These are phyloP conservation scores for Musa itinerans DNA, from an alignment of 176 grass and related monocot genomes.

Conservation along the genomic window DNA sequence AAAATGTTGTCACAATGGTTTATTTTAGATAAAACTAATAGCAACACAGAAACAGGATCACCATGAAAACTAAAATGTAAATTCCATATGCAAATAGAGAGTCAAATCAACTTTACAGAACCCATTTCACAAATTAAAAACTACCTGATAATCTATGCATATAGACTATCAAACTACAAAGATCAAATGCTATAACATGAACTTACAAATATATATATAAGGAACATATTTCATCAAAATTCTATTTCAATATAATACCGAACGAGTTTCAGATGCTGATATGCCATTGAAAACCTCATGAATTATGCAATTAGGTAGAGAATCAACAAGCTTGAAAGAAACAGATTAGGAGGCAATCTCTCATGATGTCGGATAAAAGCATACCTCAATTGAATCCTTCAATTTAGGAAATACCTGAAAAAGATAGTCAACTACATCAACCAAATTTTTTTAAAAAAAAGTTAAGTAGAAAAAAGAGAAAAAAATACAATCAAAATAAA, in stretches of 20 bases:
- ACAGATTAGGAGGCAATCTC: background rate
- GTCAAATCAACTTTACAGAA: no score
- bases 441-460: background rate
- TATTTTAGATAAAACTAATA: no score
- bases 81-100: no score
- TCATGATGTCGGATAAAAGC: background rate
- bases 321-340: background rate
- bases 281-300: background rate
- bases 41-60: no score
- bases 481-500: background rate
- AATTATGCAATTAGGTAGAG: background rate
- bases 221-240: no score
- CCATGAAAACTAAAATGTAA: no score
- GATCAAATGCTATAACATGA: background rate
- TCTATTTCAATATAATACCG: no score
- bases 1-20: no score
- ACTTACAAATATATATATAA: background rate
- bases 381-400: conserved; percentile 73
- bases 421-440: conserved; percentile 21
- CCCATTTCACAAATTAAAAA: background rate
- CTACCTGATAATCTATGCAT: background rate
- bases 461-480: background rate
- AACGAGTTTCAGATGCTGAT: background rate
- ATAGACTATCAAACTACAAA: conserved; percentile 17
- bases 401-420: conserved; percentile 90